These are phyloP conservation scores for Cladophialophora psammophila DNA, from an alignment of 2,329 filamentous ascomycete genomes.

Conservation along the genomic window DNA sequence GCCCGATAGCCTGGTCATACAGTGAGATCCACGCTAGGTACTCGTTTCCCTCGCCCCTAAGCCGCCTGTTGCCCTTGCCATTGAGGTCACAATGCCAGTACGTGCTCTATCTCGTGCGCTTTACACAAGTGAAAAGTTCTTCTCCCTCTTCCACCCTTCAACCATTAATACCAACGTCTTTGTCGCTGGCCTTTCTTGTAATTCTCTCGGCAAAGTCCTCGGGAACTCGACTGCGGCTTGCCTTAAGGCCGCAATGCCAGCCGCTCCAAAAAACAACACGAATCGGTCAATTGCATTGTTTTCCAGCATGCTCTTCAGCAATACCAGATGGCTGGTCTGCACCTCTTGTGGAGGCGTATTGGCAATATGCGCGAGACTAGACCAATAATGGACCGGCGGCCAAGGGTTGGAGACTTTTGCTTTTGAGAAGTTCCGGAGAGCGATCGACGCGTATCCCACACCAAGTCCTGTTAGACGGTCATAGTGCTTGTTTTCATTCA, in stretches of 20 bases:
- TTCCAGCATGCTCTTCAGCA: slow-evolving; percentile 72
- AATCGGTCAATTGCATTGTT: slow-evolving; percentile 77
- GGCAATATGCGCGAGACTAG: slow-evolving; percentile 74
- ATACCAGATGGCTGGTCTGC: slow-evolving; percentile 75
- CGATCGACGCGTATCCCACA: slow-evolving; percentile 82
- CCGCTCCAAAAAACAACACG: slow-evolving; percentile 79
- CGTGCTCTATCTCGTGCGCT: neutral
- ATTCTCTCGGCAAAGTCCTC: slow-evolving; percentile 43
- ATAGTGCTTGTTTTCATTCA: slow-evolving; percentile 74
- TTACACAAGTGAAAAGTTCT: slow-evolving; percentile 27
- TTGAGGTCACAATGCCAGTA: neutral
- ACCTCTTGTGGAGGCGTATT: slow-evolving; percentile 73
- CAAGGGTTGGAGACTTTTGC: slow-evolving; percentile 73
- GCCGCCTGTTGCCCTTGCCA: neutral
- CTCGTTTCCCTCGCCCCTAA: neutral
- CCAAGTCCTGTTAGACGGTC: slow-evolving; percentile 85
- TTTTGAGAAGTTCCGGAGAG: slow-evolving; percentile 80
- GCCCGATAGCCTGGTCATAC: too few relatives aligned
- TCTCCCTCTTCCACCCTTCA: slow-evolving; percentile 46
- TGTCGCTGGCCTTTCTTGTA: slow-evolving; percentile 39
- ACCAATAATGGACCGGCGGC: slow-evolving; percentile 84
- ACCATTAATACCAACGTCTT: slow-evolving; percentile 43
- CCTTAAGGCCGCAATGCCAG: slow-evolving; percentile 74
- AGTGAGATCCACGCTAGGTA: neutral
- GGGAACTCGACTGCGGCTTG: slow-evolving; percentile 79